Evolutionary conservation across 176 grass and related monocot species (phyloP), one percentile per base, ranked within the genome.

Genomic region (Juncus effusus): DNA sequence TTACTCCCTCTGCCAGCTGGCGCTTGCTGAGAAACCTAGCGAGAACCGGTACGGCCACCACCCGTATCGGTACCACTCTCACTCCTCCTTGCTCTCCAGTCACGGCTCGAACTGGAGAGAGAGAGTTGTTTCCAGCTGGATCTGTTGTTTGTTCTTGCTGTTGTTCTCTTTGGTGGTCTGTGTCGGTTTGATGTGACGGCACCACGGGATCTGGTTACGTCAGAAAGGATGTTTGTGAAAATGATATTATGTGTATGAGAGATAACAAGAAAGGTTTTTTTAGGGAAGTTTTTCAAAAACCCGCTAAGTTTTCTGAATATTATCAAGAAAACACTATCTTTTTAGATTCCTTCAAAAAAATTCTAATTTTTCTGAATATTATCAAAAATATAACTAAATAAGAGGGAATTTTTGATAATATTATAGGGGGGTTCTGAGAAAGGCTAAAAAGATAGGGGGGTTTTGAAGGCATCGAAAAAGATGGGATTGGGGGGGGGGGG

Each of bases 51-150:
- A 93, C 81, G 16, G 88, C 72, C 76, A 89, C 83, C 69, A 85
- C 71, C 73, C 88, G 86, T 80, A 86, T 83, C 77, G 81, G 76
- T 42, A 72, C 9, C n/a, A 83, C 88, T 65, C 92, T 60, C 51
- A 93, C 40, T 75, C 94, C 84, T 56, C 85, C 88, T 80, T 82
- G 77, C 36, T 86, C 94, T 65, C 79, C 80, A 78, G 85, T 45
- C 77, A 89, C 56, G 51, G 72, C 59, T 78, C 64, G 60, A 81
- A 82, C 82, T 80, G 83, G 41, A 64, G 64, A 66, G 3, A 67
- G 78, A 61, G 83, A 81, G 63, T 59, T 71, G 61, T 75, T 67
- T 79, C 75, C 62, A 76, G 79, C 71, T 76, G 70, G 52, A 63
- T 57, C 60, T 54, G 79, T 80, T 64, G 82, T 82, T 66, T 71